These are phyloP conservation scores for Westerdykella ornata DNA, from an alignment of 2,329 filamentous ascomycete genomes.

Conservation along the genomic window DNA sequence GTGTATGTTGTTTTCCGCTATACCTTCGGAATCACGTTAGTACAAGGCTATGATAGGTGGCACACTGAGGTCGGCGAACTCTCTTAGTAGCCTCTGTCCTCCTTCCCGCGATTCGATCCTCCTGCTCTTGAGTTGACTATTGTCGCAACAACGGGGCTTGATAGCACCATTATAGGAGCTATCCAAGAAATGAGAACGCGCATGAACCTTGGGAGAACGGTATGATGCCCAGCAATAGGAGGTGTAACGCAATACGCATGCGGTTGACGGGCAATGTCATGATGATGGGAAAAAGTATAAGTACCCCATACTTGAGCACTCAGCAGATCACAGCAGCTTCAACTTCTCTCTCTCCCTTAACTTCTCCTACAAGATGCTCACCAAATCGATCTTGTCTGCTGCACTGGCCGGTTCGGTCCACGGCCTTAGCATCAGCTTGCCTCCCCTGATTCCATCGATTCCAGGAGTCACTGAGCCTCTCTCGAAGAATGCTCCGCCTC, in stretches of 20 bases:
- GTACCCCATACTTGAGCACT: constrained; percentile 5
- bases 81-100: constrained; percentile 2
- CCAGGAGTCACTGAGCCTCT: constrained; percentile 55
- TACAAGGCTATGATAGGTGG: not conserved
- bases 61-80: constrained; percentile 6
- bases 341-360: constrained; percentile 6
- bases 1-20: constrained; percentile 1
- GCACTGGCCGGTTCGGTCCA: constrained; percentile 14
- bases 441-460: constrained; percentile 53
- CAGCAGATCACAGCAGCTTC: constrained; percentile 10
- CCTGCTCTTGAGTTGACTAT: constrained; percentile 10
- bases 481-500: constrained; percentile 45
- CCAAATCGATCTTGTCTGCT: constrained; percentile 15
- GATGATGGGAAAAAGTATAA: constrained; percentile 13
- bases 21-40: constrained; percentile 1
- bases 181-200: constrained; percentile 14
- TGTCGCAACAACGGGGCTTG: constrained; percentile 17
- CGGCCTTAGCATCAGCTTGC: constrained; percentile 36
- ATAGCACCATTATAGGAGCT: constrained; percentile 14
- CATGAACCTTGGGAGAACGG: constrained; percentile 1
- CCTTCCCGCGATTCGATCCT: constrained; percentile 16
- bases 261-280: not conserved
- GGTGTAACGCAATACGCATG: not conserved
- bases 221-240: not conserved
- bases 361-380: constrained; percentile 15